phyloP scores from a whole-genome alignment of 2,329 filamentous ascomycete genomes.

The Penicillium freii region DNA sequence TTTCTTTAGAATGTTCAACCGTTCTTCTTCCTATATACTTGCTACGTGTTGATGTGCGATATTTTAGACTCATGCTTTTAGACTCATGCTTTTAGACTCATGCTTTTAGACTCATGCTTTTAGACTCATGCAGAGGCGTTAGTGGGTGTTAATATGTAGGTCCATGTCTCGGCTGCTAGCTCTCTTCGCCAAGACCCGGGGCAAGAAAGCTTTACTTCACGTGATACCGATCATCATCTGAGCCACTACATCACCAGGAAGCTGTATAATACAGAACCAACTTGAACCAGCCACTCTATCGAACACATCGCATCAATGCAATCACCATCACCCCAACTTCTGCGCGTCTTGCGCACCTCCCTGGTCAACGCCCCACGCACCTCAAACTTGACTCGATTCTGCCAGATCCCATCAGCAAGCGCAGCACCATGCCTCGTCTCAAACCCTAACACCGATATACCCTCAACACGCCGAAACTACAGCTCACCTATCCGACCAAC shows the following conservation, averaged over 20 bases:
- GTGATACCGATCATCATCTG: not conserved
- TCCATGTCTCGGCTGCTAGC: not conserved
- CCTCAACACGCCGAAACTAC: conserved; percentile 22
- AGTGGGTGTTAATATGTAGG: not conserved
- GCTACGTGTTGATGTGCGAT: not conserved
- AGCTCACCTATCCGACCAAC: conserved; percentile 29
- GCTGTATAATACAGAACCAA: not conserved
- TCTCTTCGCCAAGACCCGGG: conserved; percentile 7
- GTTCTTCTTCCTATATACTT: not conserved
- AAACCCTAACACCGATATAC: not conserved
- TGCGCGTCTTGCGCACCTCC: conserved; percentile 43
- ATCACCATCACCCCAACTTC: conserved; percentile 43
- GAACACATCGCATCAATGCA: conserved; percentile 29
- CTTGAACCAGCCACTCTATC: not conserved
- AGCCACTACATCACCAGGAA: not conserved
- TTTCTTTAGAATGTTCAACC: not conserved
- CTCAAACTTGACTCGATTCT: conserved; percentile 12
- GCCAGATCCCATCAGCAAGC: conserved; percentile 10
- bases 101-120: no score
- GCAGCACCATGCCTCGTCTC: conserved; percentile 6
- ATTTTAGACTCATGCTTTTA: not conserved
- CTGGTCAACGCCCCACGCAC: conserved; percentile 20
- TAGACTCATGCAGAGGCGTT: not conserved
- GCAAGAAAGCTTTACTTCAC: conserved; percentile 3
- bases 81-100: not conserved